A percentile compares a stretch with the other conserved stretches of the same genome.
phyloP scores from a whole-genome alignment of 139 green algal genomes.

The Chlamydomonas sp. region DNA sequence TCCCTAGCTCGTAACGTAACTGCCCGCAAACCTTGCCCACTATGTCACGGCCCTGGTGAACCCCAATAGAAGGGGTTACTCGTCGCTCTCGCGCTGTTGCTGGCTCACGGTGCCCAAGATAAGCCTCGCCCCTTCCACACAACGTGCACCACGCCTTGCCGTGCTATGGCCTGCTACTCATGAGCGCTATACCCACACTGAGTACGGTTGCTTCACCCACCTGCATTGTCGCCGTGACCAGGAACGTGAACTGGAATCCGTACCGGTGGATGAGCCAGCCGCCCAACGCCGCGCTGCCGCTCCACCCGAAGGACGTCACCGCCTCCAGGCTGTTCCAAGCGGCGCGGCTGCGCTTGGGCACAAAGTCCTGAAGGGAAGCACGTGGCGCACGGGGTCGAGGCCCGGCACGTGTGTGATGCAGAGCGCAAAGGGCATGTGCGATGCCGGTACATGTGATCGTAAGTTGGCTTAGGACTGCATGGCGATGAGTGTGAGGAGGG shows the following conservation, averaged over 20 bases:
- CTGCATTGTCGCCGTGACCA: slow-evolving; percentile 40
- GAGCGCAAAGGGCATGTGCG: neutral
- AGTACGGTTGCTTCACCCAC: neutral
- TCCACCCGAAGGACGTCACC: slow-evolving; percentile 61
- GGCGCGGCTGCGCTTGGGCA: slow-evolving; percentile 55
- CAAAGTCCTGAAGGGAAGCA: slow-evolving; percentile 29
- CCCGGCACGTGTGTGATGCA: too few relatives aligned
- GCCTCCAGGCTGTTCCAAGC: slow-evolving; percentile 62
- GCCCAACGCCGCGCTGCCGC: slow-evolving; percentile 61
- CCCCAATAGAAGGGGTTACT: too few relatives aligned
- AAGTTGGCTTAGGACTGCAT: neutral
- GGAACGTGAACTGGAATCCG: slow-evolving; percentile 55
- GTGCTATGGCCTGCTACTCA: neutral
- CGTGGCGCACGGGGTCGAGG: neutral
- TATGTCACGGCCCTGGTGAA: neutral
- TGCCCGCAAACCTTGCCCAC: neutral
- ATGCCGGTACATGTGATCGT: neutral
- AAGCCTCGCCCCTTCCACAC: neutral
- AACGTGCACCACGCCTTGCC: neutral
- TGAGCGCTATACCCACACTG: neutral
- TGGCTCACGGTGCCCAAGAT: neutral
- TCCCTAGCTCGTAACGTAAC: neutral
- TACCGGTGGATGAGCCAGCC: slow-evolving; percentile 61
- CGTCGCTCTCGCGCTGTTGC: neutral
- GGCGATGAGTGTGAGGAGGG: neutral